Evolutionary conservation across 371 early-diverging fungal genomes (phyloP).

Genomic region (Blakeslea trispora): DNA sequence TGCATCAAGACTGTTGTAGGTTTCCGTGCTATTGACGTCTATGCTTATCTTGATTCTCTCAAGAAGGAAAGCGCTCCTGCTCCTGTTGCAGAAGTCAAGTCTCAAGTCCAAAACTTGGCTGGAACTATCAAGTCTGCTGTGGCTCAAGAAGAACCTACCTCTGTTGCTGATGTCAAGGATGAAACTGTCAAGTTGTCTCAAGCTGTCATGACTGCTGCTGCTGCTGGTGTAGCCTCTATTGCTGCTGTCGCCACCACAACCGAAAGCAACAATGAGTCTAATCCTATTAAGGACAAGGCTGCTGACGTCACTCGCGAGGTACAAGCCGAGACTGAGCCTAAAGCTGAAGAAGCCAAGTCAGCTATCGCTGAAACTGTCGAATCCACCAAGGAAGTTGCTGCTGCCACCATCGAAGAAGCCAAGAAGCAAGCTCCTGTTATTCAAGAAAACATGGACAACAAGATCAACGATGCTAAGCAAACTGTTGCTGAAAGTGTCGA

Average conservation of each 20-base stretch:
- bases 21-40: neutral
- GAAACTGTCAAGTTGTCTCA: conserved; percentile 12
- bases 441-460: neutral
- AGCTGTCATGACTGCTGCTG: conserved; percentile 14
- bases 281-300: neutral
- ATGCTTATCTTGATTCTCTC: conserved; percentile 3
- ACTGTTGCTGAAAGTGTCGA: conserved; percentile 6
- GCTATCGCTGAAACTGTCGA: neutral
- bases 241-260: neutral
- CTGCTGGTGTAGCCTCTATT: conserved; percentile 16
- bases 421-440: conserved; percentile 1
- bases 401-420: conserved; percentile 9
- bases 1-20: neutral
- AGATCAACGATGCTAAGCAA: conserved; percentile 5
- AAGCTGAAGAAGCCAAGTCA: conserved; percentile 8
- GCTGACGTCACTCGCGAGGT: conserved; percentile 8
- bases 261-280: conserved; percentile 1
- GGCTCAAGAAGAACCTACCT: conserved; percentile 1
- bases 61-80: conserved; percentile 1
- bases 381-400: neutral
- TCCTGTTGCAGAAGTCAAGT: conserved; percentile 11
- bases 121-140: conserved; percentile 14
- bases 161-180: conserved; percentile 9
- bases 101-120: conserved; percentile 10
- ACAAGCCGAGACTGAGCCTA: conserved; percentile 1